Percentiles rank a stretch among this genome's conserved stretches.
These are phyloP conservation scores for Bolboschoenoplectus hybrid DNA, from an alignment of 202 grass and related monocot genomes.

Conservation along the genomic window DNA sequence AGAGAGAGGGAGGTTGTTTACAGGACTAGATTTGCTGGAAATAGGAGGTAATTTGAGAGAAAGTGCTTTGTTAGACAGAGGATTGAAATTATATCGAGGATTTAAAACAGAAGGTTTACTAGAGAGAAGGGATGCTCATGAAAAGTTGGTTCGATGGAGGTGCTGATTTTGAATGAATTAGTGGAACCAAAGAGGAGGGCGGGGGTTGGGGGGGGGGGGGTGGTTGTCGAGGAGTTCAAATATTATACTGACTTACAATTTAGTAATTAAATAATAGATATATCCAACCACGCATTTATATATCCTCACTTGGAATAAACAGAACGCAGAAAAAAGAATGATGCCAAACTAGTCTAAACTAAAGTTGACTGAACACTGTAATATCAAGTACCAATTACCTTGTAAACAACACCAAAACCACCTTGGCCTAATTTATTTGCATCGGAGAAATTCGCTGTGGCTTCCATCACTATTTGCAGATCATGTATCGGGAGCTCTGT, in stretches of 20 bases:
- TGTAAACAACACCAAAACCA: conserved; percentile 51
- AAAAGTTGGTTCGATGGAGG: not conserved
- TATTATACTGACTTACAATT: not conserved
- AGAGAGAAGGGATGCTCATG: not conserved
- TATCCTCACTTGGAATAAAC: no score
- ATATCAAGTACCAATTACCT: conserved; percentile 35
- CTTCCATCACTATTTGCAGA: not conserved
- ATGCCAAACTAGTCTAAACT: not conserved
- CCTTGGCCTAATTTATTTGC: conserved; percentile 63
- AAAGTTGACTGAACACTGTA: not conserved
- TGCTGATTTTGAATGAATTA: not conserved
- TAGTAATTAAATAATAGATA: not conserved
- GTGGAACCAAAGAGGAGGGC: not conserved
- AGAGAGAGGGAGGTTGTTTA: not conserved
- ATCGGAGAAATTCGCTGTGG: conserved; percentile 39
- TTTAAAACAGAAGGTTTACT: not conserved
- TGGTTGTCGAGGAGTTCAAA: not conserved
- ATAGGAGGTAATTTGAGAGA: not conserved
- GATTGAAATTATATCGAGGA: not conserved
- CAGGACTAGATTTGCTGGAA: not conserved
- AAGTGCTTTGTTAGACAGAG: not conserved
- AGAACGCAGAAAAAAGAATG: not conserved
- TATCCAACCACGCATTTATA: no score
- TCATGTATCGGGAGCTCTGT: conserved; percentile 34
- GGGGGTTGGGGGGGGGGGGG: no score